These are phyloP conservation scores for Fonsecaea nubica DNA, from an alignment of 2,329 filamentous ascomycete genomes.

Conservation along the genomic window DNA sequence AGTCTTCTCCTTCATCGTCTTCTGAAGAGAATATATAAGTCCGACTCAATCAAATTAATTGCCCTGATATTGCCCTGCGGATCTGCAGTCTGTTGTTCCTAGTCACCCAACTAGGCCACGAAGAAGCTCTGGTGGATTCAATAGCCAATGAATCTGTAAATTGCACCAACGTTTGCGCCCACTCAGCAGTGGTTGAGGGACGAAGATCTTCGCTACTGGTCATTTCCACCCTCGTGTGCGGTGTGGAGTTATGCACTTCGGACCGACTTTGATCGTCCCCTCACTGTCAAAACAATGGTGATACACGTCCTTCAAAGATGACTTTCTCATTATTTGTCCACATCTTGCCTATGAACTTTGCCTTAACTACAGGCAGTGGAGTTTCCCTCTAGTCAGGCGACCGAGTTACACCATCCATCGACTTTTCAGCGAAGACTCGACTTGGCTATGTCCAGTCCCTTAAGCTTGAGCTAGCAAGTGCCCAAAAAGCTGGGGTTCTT, in stretches of 20 bases:
- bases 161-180: neutral
- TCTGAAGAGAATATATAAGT: neutral
- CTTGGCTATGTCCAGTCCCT: neutral
- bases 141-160: neutral
- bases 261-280: neutral
- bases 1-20: neutral
- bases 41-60: neutral
- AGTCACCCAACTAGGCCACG: neutral
- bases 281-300: neutral
- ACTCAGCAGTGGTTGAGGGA: no score
- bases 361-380: neutral
- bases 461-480: neutral
- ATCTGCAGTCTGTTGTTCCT: neutral
- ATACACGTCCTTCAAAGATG: neutral
- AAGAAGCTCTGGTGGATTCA: neutral
- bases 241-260: neutral
- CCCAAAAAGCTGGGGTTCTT: neutral
- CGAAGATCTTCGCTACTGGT: neutral
- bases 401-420: neutral
- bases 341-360: neutral
- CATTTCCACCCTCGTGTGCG: neutral
- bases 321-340: neutral
- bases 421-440: neutral
- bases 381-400: neutral
- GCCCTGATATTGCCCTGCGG: neutral